Evolutionary conservation across 768 basidiomycete species (phyloP), one percentile per base, ranked within the genome.

Genomic region (Panellus pusillus): DNA sequence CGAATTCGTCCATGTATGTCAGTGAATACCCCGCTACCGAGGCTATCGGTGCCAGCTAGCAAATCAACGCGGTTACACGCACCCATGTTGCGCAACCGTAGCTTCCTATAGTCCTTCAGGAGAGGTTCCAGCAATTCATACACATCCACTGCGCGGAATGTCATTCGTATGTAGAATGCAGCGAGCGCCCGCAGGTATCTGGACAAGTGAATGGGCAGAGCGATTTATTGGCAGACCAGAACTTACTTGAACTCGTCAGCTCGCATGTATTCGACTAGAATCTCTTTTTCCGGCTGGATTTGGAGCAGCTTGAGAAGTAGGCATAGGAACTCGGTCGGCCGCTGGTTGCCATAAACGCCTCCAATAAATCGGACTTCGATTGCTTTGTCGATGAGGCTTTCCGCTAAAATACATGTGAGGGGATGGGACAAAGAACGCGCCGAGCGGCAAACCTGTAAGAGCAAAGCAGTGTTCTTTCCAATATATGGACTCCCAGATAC

Each of bases 391-490:
- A 98, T 98, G 44, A 99, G 75, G 28, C 82, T 87, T 66, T 94
- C 97, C 19, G 97, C 94, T 95, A 61, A 19, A 54, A 54, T 38
- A 12, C 7, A 46, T 6, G 31, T 35, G 43, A 31, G 35, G 51
- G 24, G n/a, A 57, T 36, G 14, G 51, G 28, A 43, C 24, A 24
- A 31, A 27, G n/a, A 18, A 18, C 13, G 37, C 43, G 40, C 35
- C 12, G 53, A 4, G 36, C 15, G 13, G 70, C 79, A 46, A 45
- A 91, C 93, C 93, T 55, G 93, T 97, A 43, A 99, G 75, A 18
- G 96, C 96, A 67, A 99, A 99, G 67, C 96, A 99, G 62, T 97
- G 93, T 68, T 99, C 96, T 74, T 99, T 99, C 96, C 96, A 99
- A 71, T 83, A 99, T 7, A 78, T 70, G 0, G 90, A 89, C 69